Percentiles rank a stretch among this genome's conserved stretches.
These are phyloP conservation scores for Ambrosia artemisiifolia DNA, from an alignment of 129 eudicot species.

Conservation along the genomic window DNA sequence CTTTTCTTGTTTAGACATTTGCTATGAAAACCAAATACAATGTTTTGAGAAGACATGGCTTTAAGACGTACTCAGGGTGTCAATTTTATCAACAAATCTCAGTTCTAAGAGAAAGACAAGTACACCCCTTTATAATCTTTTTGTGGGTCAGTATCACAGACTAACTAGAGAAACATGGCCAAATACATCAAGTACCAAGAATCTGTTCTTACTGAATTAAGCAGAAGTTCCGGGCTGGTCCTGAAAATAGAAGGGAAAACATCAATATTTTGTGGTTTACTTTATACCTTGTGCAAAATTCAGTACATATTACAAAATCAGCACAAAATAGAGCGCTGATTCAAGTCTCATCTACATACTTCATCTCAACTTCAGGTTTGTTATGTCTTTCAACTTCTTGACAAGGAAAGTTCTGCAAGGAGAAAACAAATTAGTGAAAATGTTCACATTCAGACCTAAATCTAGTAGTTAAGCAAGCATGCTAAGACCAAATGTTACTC, in stretches of 20 bases:
- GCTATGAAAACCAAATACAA: background rate
- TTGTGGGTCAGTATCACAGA: background rate
- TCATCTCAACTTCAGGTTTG: conserved; percentile 91
- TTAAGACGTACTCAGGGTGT: background rate
- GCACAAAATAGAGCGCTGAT: background rate
- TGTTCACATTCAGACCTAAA: background rate
- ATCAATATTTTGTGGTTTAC: background rate
- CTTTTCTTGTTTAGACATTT: background rate
- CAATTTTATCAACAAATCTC: background rate
- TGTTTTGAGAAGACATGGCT: background rate
- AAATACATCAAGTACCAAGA: conserved; percentile 8
- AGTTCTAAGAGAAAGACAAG: conserved; percentile 3
- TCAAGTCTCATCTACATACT: conserved; percentile 42
- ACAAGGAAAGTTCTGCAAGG: conserved; percentile 85
- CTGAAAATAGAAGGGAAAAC: conserved; percentile 48
- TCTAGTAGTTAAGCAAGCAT: background rate
- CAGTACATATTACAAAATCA: background rate
- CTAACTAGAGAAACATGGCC: background rate
- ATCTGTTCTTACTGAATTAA: conserved; percentile 73
- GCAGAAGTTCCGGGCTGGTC: conserved; percentile 95
- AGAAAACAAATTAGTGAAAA: conserved; percentile 13
- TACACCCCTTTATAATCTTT: background rate
- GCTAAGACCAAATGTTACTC: background rate
- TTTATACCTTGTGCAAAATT: background rate
- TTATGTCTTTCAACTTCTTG: conserved; percentile 95